phyloP scores from a whole-genome alignment of 2,329 filamentous ascomycete species.

The Epichloe scottii region DNA sequence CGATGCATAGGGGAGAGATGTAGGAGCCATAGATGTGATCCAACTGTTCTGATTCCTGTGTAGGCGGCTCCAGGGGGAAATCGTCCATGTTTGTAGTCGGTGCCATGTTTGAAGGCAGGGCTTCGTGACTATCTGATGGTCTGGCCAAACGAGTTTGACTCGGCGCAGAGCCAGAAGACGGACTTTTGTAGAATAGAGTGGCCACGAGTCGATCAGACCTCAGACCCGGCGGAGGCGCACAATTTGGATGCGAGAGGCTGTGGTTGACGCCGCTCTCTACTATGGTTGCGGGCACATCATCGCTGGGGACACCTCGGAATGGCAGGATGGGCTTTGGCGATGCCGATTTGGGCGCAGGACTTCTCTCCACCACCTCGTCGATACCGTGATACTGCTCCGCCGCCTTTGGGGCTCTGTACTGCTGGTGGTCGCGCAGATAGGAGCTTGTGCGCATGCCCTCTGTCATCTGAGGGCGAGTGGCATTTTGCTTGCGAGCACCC shows the following conservation, averaged over 20 bases:
- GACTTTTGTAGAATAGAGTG: conserved; percentile 50
- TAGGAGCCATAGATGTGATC: conserved; percentile 55
- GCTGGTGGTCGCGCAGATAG: conserved; percentile 50
- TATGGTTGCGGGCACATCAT: conserved; percentile 45
- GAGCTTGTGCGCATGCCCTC: conserved; percentile 42
- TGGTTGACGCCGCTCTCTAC: conserved; percentile 51
- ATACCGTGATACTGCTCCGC: conserved; percentile 48
- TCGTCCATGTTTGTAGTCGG: conserved; percentile 45
- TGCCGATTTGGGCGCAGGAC: conserved; percentile 24
- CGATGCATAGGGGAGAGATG: conserved; percentile 52
- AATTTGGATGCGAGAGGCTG: conserved; percentile 50
- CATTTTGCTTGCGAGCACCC: conserved; percentile 19
- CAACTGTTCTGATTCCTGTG: conserved; percentile 41
- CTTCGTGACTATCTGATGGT: conserved; percentile 21
- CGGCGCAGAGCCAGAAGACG: conserved; percentile 8
- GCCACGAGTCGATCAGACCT: conserved; percentile 42
- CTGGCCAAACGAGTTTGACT: conserved; percentile 14
- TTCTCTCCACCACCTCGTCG: conserved; percentile 50
- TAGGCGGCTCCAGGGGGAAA: conserved; percentile 48
- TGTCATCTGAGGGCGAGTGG: conserved; percentile 34
- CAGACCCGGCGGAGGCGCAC: conserved; percentile 37
- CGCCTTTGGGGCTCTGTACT: conserved; percentile 44
- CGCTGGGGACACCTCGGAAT: conserved; percentile 49
- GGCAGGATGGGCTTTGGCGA: conserved; percentile 30
- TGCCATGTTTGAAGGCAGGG: conserved; percentile 40